Evolutionary conservation across 2,329 filamentous ascomycete genomes (phyloP).

Genomic region (Trichoderma cornu-damae): DNA sequence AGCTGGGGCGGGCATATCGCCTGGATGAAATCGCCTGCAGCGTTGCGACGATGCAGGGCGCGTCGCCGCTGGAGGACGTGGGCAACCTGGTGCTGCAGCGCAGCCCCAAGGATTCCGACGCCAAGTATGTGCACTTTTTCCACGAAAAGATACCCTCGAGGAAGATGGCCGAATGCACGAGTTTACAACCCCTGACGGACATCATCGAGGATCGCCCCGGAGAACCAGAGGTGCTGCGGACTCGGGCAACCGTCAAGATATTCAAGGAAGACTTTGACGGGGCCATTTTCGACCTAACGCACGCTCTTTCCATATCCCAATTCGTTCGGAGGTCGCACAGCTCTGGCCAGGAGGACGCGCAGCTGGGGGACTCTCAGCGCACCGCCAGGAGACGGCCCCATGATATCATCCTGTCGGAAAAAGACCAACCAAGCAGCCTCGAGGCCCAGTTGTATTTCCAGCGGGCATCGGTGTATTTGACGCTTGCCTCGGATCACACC

Average conservation of each 20-base stretch:
- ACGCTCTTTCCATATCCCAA: slow-evolving; percentile 54
- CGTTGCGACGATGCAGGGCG: slow-evolving; percentile 77
- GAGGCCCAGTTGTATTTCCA: slow-evolving; percentile 73
- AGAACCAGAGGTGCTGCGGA: slow-evolving; percentile 64
- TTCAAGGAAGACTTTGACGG: slow-evolving; percentile 71
- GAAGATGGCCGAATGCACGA: slow-evolving; percentile 67
- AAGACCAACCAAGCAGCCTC: slow-evolving; percentile 64
- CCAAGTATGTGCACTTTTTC: slow-evolving; percentile 87
- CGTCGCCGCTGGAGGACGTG: slow-evolving; percentile 71
- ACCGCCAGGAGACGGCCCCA: slow-evolving; percentile 26
- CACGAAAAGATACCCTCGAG: slow-evolving; percentile 81
- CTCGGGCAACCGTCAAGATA: slow-evolving; percentile 66
- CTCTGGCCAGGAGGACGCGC: slow-evolving; percentile 45
- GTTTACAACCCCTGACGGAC: slow-evolving; percentile 59
- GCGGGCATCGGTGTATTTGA: slow-evolving; percentile 66
- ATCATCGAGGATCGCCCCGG: slow-evolving; percentile 60
- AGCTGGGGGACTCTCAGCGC: slow-evolving; percentile 35
- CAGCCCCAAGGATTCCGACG: slow-evolving; percentile 62
- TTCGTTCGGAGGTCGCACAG: slow-evolving; percentile 49
- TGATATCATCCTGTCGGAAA: slow-evolving; percentile 37
- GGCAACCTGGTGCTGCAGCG: slow-evolving; percentile 67
- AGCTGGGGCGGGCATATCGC: slow-evolving; percentile 70
- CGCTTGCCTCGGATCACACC: slow-evolving; percentile 63
- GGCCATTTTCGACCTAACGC: slow-evolving; percentile 64
- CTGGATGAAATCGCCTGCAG: slow-evolving; percentile 79